Base-by-base conservation (phyloP, 148 eudicot genomes). In the Amaranthus palmeri region DNA sequence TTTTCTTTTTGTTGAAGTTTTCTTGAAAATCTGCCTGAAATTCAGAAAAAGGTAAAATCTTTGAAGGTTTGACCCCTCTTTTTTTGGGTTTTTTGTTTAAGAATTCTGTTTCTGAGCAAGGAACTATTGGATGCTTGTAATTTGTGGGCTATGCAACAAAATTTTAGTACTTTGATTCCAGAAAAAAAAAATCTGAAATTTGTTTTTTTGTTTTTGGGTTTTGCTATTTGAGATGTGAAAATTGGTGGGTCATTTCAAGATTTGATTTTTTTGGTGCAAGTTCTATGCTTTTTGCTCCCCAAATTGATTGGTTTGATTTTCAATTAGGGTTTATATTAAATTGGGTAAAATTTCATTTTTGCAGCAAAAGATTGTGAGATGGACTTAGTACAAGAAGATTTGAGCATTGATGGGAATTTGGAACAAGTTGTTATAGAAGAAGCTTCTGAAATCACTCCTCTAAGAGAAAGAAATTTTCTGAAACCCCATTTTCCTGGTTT, bases 361-460 rank as follows among this genome's bases (percentile, higher is more conserved):
- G 43, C 46, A 43, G 69, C 3, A 46, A 36, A 42, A 44, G 10
- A 44, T 44, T 45, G 25, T 7, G 12, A 47, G 7, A 85, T 85
- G 85, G 85, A 78, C 68, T 42, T 83, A 72, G 68, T 68, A 62
- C 73, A 61, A 13, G 81, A 64, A 64, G 77, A 71, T 54, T 44
- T 69, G 50, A 70, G 68, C 56, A 63, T 64, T 6, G 75, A 77
- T 66, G 80, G 43, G 13, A 75, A 74, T 63, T 77, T 76, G 59
- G 93, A 85, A 76, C 87, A 82, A 41, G 11, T 75, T 41, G 82
- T 81, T 5, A 61, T 73, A 50, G 71, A 64, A 54, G 90, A 83
- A 49, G 52, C 72, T 60, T 66, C 69, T 17, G 61, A 76, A 36
- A 78, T 25, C 43, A 60, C 50, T 41, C 76, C 78, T 54, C 43